Conservation (phyloP, 306 rosid genomes). For the Ziziphus jujuba region DNA sequence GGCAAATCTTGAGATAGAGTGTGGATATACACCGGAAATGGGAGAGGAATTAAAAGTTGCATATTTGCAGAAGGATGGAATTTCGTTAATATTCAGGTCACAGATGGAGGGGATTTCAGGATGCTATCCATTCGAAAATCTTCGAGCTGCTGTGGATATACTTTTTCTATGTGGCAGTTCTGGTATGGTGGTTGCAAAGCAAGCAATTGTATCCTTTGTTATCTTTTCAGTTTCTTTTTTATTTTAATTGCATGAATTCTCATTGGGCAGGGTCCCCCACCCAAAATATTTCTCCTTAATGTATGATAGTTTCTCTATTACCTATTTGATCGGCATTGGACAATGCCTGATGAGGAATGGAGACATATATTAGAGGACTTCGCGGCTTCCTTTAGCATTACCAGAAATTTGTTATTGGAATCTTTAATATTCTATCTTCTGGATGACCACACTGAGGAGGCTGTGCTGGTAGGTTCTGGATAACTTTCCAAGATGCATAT, state of each 20-base stretch:
- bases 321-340: conserved; percentile 94
- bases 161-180: conserved; percentile 87
- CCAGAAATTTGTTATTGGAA: conserved; percentile 77
- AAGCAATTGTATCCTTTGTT: conserved; percentile 93
- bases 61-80: conserved; percentile 57
- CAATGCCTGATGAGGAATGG: conserved; percentile 80
- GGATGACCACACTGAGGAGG: conserved; percentile 81
- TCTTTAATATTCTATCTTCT: conserved; percentile 79
- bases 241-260: conserved; percentile 10
- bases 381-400: conserved; percentile 70
- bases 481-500: conserved; percentile 13
- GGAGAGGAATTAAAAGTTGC: conserved; percentile 63
- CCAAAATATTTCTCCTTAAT: conserved; percentile 51
- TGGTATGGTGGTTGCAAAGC: conserved; percentile 82
- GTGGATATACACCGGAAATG: conserved; percentile 33
- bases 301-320: conserved; percentile 73
- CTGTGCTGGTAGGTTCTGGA: conserved; percentile 64
- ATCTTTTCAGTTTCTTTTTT: conserved; percentile 1
- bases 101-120: conserved; percentile 53
- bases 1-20: conserved; percentile 71
- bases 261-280: conserved; percentile 7
- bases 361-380: conserved; percentile 76
- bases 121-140: conserved; percentile 83
- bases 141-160: conserved; percentile 77
- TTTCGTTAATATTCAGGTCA: conserved; percentile 45